A percentile compares a stretch with the other conserved stretches of the same genome.
These are phyloP conservation scores for Aspergillus tubingensis DNA, from an alignment of 2,329 filamentous ascomycete genomes.

Conservation along the genomic window DNA sequence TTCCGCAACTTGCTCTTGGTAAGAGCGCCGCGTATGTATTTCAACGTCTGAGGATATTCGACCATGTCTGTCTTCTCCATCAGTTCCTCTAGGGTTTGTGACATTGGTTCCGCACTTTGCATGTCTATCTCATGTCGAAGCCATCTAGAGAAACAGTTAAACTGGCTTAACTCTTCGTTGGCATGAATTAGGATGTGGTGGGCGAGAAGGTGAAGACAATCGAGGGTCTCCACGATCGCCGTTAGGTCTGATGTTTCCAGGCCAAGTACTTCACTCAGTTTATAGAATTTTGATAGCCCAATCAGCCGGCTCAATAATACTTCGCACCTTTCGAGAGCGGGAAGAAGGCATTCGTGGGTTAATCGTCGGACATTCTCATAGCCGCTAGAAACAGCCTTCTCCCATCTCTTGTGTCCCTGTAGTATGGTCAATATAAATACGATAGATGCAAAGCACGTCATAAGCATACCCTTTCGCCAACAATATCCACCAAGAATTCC, in stretches of 20 bases:
- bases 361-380: constrained; percentile 76
- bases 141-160: constrained; percentile 79
- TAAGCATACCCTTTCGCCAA: constrained; percentile 70
- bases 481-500: constrained; percentile 85
- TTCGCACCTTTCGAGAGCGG: constrained; percentile 78
- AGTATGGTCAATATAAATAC: constrained; percentile 11
- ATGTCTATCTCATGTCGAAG: constrained; percentile 79
- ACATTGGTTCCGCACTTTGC: constrained; percentile 64
- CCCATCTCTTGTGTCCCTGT: constrained; percentile 91
- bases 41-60: constrained; percentile 70
- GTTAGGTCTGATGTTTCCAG: constrained; percentile 65
- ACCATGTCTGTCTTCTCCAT: constrained; percentile 76
- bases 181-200: constrained; percentile 71
- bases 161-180: constrained; percentile 76
- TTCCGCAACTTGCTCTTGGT: constrained; percentile 64
- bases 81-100: constrained; percentile 65
- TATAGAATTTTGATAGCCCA: constrained; percentile 80
- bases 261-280: constrained; percentile 65
- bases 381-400: constrained; percentile 77
- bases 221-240: constrained; percentile 65
- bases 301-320: constrained; percentile 80
- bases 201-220: constrained; percentile 72
- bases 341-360: constrained; percentile 83
- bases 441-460: background rate
- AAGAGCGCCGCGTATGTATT: constrained; percentile 75